Conservation (phyloP, 352 stramenopile genomes). For the Globisporangium nagaii region DNA sequence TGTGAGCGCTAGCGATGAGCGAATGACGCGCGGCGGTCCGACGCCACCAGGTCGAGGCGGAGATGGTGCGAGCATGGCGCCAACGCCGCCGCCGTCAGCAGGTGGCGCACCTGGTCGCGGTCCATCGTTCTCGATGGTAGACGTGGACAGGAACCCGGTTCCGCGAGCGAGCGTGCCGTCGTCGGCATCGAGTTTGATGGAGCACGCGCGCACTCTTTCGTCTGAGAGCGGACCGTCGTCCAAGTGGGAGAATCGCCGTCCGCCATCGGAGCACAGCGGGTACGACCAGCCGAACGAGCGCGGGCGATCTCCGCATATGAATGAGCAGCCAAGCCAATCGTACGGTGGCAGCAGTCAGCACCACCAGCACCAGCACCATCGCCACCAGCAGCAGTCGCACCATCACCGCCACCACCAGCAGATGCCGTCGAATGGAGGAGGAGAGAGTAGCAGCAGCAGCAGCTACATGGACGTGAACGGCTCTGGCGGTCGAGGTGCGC, state of each 20-base stretch:
- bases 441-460: too few relatives aligned
- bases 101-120: conserved; percentile 13
- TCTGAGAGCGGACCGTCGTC: not conserved
- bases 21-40: not conserved
- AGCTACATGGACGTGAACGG: conserved; percentile 6
- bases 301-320: not conserved
- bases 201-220: conserved; percentile 9
- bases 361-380: not conserved
- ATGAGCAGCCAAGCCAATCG: not conserved
- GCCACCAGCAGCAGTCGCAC: not conserved
- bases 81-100: too few relatives aligned
- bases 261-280: not conserved
- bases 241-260: not conserved
- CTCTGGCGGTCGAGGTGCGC: not conserved
- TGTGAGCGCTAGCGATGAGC: not conserved
- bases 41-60: not conserved
- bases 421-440: conserved; percentile 8
- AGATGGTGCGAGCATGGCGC: not conserved
- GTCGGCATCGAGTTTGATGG: not conserved
- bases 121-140: conserved; percentile 58
- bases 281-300: conserved; percentile 1
- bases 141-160: conserved; percentile 47
- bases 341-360: not conserved
- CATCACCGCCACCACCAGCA: conserved; percentile 10
- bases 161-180: conserved; percentile 6